Percentiles rank a stretch among this genome's conserved stretches.
phyloP scores from a whole-genome alignment of 225 moss, liverwort and hornwort genomes.

The Marchantia paleacea region DNA sequence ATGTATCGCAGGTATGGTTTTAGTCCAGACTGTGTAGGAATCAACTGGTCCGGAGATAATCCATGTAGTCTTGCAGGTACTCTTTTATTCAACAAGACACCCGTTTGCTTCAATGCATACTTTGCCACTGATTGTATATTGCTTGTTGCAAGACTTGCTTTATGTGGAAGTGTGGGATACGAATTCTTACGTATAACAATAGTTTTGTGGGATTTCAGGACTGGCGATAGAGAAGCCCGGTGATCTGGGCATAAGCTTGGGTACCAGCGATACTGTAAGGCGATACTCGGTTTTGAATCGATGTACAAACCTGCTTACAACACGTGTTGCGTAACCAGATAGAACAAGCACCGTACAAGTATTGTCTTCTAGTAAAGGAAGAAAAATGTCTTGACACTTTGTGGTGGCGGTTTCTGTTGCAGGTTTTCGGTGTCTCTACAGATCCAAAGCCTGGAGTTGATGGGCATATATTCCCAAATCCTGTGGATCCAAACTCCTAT shows the following conservation, averaged over 20 bases:
- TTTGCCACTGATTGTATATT: background rate
- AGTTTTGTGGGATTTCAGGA: slow-evolving; percentile 42
- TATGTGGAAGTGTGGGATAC: background rate
- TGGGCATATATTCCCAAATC: slow-evolving; percentile 92
- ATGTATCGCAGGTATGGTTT: slow-evolving; percentile 59
- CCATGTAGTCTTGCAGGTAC: slow-evolving; percentile 92
- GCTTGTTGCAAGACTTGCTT: background rate
- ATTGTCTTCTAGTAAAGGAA: background rate
- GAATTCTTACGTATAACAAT: background rate
- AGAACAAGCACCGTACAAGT: background rate
- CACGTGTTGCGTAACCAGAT: background rate
- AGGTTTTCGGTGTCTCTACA: slow-evolving; percentile 89
- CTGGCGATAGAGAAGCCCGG: slow-evolving; percentile 82
- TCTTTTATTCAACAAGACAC: background rate
- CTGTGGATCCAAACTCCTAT: slow-evolving; percentile 79
- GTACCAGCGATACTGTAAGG: slow-evolving; percentile 91
- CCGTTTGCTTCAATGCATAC: background rate
- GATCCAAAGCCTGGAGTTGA: slow-evolving; percentile 74
- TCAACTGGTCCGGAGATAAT: slow-evolving; percentile 97
- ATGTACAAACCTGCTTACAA: background rate
- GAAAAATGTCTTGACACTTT: background rate
- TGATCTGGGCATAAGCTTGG: slow-evolving; percentile 88
- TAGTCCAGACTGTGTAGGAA: slow-evolving; percentile 52
- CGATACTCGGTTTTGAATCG: background rate
- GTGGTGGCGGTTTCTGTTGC: slow-evolving; percentile 6